These are phyloP conservation scores for Backusella mclennaniae DNA, from an alignment of 192 early-diverging fungal species.

Conservation along the genomic window DNA sequence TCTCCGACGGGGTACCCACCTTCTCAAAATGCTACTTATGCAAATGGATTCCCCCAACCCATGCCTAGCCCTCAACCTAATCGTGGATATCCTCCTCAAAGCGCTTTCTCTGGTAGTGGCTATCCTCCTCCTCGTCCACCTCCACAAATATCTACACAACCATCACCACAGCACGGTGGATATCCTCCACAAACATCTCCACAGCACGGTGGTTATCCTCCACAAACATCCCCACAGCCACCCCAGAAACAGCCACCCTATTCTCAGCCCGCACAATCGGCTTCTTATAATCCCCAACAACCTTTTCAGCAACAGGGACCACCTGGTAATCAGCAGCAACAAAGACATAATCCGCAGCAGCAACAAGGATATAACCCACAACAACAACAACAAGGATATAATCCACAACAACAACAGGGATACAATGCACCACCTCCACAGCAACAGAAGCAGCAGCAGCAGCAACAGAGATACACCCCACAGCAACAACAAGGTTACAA, in stretches of 20 bases:
- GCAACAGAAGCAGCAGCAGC: background rate
- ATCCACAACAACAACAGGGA: background rate
- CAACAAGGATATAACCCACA: background rate
- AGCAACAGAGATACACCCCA: too few species aligned
- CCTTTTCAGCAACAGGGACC: background rate
- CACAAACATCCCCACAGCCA: background rate
- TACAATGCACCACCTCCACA: background rate
- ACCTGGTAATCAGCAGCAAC: too few species aligned
- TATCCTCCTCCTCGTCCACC: background rate
- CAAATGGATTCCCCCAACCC: constrained; percentile 10
- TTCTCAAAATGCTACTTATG: background rate
- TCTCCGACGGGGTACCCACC: constrained; percentile 11
- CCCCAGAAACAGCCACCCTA: background rate
- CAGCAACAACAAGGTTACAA: background rate
- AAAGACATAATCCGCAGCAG: background rate
- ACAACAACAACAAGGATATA: background rate
- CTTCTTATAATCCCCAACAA: background rate
- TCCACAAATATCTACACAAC: background rate
- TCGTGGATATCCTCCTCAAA: background rate
- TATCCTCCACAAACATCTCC: background rate
- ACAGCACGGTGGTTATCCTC: background rate
- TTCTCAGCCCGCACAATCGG: too few species aligned
- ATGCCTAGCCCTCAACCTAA: background rate
- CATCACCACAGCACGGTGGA: background rate
- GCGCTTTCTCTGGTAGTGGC: background rate